A percentile compares a stretch with the other conserved stretches of the same genome.
Conservation (phyloP, 2,329 filamentous ascomycete species). For the Blastomyces emzantsi region DNA sequence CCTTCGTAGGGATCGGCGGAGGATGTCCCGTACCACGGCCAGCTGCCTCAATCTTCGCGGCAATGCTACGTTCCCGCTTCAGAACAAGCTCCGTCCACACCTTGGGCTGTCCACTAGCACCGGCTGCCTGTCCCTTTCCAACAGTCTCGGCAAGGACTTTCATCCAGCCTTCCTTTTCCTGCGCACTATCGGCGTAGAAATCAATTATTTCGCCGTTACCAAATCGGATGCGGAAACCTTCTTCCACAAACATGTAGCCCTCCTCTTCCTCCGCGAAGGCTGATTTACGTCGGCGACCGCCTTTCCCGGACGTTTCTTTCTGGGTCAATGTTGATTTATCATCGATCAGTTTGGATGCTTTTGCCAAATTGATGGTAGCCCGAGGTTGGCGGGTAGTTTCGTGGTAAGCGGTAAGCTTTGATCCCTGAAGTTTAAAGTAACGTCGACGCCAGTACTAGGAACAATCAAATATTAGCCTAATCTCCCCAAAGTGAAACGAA, state of each 20-base stretch:
- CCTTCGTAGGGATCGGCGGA: slow-evolving; percentile 22
- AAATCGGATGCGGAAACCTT: slow-evolving; percentile 97
- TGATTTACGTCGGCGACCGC: slow-evolving; percentile 75
- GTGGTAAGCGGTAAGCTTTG: slow-evolving; percentile 90
- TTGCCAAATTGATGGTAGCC: slow-evolving; percentile 91
- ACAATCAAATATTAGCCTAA: slow-evolving; percentile 32
- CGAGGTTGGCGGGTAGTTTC: slow-evolving; percentile 91
- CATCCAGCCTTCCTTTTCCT: slow-evolving; percentile 94
- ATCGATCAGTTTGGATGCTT: slow-evolving; percentile 87
- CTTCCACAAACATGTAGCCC: slow-evolving; percentile 99
- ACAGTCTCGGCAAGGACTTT: slow-evolving; percentile 66
- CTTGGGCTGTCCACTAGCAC: slow-evolving; percentile 37
- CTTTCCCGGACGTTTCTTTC: slow-evolving; percentile 67
- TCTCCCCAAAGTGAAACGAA: slow-evolving; percentile 16
- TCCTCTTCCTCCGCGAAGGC: slow-evolving; percentile 98
- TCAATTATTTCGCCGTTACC: slow-evolving; percentile 98
- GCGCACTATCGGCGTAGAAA: slow-evolving; percentile 86
- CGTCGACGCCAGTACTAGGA: slow-evolving; percentile 88
- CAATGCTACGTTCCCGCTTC: slow-evolving; percentile 36
- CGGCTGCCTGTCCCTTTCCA: slow-evolving; percentile 44
- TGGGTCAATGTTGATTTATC: slow-evolving; percentile 77
- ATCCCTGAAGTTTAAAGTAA: slow-evolving; percentile 88
- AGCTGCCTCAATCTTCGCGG: slow-evolving; percentile 24
- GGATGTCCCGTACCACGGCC: slow-evolving; percentile 14
- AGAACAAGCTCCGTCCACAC: slow-evolving; percentile 57